Conservation (phyloP, 2,329 filamentous ascomycete genomes). For the Microsporum canis region DNA sequence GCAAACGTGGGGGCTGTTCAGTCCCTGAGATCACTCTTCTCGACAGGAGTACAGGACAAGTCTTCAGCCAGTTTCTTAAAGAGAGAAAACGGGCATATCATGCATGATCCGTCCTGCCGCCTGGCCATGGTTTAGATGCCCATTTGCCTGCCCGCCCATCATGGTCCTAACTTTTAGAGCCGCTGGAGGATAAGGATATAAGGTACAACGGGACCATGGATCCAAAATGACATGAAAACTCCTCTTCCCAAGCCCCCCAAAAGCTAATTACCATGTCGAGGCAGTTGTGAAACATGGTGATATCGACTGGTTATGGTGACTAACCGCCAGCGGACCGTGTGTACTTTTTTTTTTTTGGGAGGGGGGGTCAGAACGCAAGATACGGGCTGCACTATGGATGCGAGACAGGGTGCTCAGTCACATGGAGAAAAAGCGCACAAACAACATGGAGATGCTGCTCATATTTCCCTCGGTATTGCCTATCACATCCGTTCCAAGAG, state of each 20-base stretch:
- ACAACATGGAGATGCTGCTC: not conserved
- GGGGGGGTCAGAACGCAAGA: not conserved
- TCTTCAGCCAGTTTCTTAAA: not conserved
- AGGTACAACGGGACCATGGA: conserved; percentile 2
- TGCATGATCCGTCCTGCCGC: not conserved
- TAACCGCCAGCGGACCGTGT: not conserved
- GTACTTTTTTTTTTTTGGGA: not conserved
- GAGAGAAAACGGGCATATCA: not conserved
- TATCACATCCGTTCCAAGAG: not conserved
- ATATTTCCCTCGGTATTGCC: not conserved
- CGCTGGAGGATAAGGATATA: not conserved
- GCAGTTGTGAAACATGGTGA: not conserved
- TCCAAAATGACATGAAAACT: not conserved
- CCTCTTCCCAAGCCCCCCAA: not conserved
- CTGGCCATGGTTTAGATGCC: not conserved
- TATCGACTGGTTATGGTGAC: not conserved
- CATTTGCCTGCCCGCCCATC: not conserved
- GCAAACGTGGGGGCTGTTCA: not conserved
- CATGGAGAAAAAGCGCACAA: not conserved
- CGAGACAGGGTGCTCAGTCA: conserved; percentile 3
- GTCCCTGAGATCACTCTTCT: not conserved
- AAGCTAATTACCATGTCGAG: not conserved
- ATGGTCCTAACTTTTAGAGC: not conserved
- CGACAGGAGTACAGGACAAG: not conserved
- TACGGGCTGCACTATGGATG: conserved; percentile 1